Percentiles rank a stretch among this genome's conserved stretches.
Evolutionary conservation across 2,329 filamentous ascomycete genomes (phyloP).

Genomic region (Diaporthe vaccinii): DNA sequence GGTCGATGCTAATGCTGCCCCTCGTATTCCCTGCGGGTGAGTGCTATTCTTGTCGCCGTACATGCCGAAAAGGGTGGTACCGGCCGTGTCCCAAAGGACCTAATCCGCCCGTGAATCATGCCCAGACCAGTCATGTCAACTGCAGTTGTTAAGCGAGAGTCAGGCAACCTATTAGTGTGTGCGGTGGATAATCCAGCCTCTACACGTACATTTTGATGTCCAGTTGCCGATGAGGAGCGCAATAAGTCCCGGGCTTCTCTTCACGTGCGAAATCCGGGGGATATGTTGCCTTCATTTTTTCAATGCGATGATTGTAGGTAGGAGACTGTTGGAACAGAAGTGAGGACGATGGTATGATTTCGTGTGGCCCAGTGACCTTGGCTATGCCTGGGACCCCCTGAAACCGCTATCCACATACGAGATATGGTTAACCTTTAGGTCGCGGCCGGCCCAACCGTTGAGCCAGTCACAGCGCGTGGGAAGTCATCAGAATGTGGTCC

Average conservation of each 20-base stretch:
- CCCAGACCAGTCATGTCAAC: neutral
- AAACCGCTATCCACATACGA: conserved; percentile 14
- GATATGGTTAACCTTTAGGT: conserved; percentile 24
- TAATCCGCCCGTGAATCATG: neutral
- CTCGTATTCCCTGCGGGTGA: conserved; percentile 1
- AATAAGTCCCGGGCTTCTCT: neutral
- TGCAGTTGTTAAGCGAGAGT: neutral
- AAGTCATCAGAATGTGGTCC: neutral
- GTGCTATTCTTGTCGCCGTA: conserved; percentile 10
- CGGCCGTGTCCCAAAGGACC: neutral
- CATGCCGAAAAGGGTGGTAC: neutral
- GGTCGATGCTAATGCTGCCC: neutral
- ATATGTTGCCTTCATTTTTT: neutral
- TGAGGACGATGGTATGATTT: no score
- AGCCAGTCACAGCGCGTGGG: conserved; percentile 5
- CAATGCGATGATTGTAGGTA: neutral
- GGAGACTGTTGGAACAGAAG: neutral
- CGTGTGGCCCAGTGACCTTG: neutral
- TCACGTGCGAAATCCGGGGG: neutral
- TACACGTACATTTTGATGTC: neutral
- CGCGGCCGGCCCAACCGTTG: neutral
- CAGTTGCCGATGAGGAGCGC: neutral
- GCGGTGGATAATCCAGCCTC: neutral
- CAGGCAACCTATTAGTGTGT: neutral
- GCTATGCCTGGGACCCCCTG: neutral